Evolutionary conservation across 2,329 filamentous ascomycete species (phyloP), one percentile per base, ranked within the genome.

Genomic region (Paraconiothyrium sp.): DNA sequence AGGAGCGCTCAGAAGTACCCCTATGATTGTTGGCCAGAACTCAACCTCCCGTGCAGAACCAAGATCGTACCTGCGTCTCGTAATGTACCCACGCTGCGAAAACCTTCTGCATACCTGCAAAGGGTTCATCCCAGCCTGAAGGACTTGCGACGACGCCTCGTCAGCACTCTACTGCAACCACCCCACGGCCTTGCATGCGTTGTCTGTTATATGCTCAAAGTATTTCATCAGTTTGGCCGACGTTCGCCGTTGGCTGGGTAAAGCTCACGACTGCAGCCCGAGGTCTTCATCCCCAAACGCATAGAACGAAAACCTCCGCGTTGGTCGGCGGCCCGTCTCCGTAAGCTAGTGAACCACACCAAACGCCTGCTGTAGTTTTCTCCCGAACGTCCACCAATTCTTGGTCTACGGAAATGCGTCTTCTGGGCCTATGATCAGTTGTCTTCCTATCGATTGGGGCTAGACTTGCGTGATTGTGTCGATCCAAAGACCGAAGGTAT

Each of bases 311-410:
- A 30, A 47, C 44, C 6, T 47, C 20, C 20, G 44, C 11, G 20
- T 27, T 30, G 44, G 44, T 24, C 11, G 24, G 44, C 44, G 44
- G 44, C 44, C 44, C 44, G 44, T 47, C 13, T 47, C 44, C 44
- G 44, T 30, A 27, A 22, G 22, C 44, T 47, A 30, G 44, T 47
- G 9, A 10, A 46, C 5, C 20, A 46, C 43, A 24, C 43, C 43
- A 46, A 24, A 24, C 20, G 43, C 8, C n/a, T 46, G 8, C 43
- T 24, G 20, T 11, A 46, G 20, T 13, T 24, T 24, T 46, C 6
- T 41, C 13, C 39, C 20, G 20, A 46, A 22, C 43, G 11, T 22
- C n/a, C 43, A 46, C 43, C 43, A 1, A 22, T 2, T 8, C n/a
- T 46, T 24, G 43, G 43, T 22, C 20, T 46, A 46, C 43, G 44